These are phyloP conservation scores for Dalbergia oliveri DNA, from an alignment of 306 rosid species.

Conservation along the genomic window DNA sequence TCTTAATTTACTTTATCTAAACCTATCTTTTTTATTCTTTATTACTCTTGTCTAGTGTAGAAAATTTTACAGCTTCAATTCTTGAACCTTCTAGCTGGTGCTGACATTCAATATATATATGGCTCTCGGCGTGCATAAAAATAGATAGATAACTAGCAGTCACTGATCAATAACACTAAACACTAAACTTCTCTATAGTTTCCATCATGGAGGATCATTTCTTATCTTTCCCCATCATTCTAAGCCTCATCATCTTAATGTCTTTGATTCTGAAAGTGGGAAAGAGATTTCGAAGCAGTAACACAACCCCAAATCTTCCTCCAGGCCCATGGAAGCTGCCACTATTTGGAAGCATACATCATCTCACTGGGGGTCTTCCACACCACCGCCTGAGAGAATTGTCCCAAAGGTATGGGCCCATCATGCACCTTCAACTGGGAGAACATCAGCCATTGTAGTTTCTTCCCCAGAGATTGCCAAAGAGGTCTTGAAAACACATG, in stretches of 20 bases:
- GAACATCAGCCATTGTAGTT: slow-evolving; percentile 29
- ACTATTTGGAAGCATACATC: slow-evolving; percentile 47
- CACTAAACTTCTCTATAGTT: not conserved
- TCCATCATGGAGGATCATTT: slow-evolving; percentile 37
- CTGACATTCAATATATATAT: too few relatives aligned
- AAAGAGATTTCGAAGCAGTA: not conserved
- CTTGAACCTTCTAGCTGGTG: too few relatives aligned
- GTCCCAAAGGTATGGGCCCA: slow-evolving; percentile 44
- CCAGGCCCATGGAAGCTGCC: slow-evolving; percentile 49
- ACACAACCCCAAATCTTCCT: slow-evolving; percentile 22
- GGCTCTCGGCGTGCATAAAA: not conserved
- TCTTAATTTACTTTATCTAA: too few relatives aligned
- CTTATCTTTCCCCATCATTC: slow-evolving; percentile 13
- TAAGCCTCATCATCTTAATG: not conserved
- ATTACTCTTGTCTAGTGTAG: not conserved
- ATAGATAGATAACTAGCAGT: not conserved
- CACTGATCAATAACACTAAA: not conserved
- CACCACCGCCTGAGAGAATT: slow-evolving; percentile 29
- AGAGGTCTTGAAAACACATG: slow-evolving; percentile 51
- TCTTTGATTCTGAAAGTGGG: not conserved
- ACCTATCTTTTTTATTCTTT: too few relatives aligned
- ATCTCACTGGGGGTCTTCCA: slow-evolving; percentile 19
- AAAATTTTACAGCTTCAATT: too few relatives aligned
- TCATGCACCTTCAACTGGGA: slow-evolving; percentile 45
- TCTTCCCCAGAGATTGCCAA: slow-evolving; percentile 50